Conservation (phyloP, 495 filamentous ascomycete genomes). For the Neurospora pannonica region DNA sequence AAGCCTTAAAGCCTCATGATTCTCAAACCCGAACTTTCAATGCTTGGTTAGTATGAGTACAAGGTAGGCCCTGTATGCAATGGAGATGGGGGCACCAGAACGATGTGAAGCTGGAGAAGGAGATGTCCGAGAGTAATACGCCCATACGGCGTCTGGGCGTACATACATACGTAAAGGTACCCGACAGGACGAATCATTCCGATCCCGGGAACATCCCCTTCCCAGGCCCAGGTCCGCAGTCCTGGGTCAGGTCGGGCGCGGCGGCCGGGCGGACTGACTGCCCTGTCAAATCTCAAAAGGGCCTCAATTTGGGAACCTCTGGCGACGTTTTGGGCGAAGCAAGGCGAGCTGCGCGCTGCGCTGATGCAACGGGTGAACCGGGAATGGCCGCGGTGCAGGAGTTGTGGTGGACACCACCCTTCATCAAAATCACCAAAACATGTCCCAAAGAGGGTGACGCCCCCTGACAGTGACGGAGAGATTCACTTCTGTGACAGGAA, state of each 20-base stretch:
- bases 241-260: not conserved
- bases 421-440: not conserved
- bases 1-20: not conserved
- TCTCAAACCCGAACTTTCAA: not conserved
- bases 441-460: not conserved
- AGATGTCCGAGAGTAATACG: not conserved
- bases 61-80: not conserved
- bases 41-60: not conserved
- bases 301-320: not conserved
- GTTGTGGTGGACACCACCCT: not conserved
- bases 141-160: not conserved
- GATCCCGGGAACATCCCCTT: not conserved
- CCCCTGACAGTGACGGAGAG: not conserved
- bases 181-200: not conserved
- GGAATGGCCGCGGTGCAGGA: not conserved
- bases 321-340: not conserved
- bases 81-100: not conserved
- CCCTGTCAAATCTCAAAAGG: not conserved
- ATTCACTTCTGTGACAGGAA: not conserved
- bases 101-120: not conserved
- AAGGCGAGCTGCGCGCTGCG: not conserved
- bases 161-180: not conserved
- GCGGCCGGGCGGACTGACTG: not conserved
- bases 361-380: not conserved
- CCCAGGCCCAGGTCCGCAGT: not conserved